Percentiles rank a stretch among this genome's conserved stretches.
Evolutionary conservation across 495 filamentous ascomycete species (phyloP).

Genomic region (Aspergillus cristatus): DNA sequence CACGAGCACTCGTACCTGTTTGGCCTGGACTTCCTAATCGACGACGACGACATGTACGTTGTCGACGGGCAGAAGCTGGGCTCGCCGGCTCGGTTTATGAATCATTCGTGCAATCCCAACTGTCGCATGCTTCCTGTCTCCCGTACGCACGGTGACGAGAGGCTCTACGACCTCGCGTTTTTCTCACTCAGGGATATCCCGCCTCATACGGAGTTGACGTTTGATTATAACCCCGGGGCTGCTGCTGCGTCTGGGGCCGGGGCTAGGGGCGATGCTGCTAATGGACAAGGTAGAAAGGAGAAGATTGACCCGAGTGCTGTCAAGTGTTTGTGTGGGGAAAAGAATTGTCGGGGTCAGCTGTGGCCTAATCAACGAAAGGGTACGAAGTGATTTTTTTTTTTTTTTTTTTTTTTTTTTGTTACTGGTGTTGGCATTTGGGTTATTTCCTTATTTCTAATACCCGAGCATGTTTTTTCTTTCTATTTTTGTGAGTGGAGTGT

Average conservation of each 20-base stretch:
- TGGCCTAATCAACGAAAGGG: constrained; percentile 45
- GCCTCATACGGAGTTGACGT: constrained; percentile 66
- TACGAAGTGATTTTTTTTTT: constrained; percentile 8
- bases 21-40: constrained; percentile 68
- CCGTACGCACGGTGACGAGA: constrained; percentile 62
- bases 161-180: constrained; percentile 78
- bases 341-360: constrained; percentile 57
- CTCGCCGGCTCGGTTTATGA: constrained; percentile 52
- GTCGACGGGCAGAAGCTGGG: constrained; percentile 53
- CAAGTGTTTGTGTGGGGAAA: constrained; percentile 58
- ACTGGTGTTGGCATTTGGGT: background rate
- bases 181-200: constrained; percentile 68
- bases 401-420: background rate
- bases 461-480: background rate
- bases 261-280: too few relatives aligned
- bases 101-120: constrained; percentile 63
- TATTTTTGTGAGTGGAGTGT: too few relatives aligned
- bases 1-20: constrained; percentile 61
- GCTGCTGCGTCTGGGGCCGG: too few relatives aligned
- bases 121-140: constrained; percentile 77
- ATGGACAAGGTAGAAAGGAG: constrained; percentile 9
- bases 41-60: constrained; percentile 38
- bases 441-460: too few relatives aligned
- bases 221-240: constrained; percentile 64
- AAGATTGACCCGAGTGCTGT: constrained; percentile 45